Conservation (phyloP, 306 rosid species). For the Luffa acutangula region DNA sequence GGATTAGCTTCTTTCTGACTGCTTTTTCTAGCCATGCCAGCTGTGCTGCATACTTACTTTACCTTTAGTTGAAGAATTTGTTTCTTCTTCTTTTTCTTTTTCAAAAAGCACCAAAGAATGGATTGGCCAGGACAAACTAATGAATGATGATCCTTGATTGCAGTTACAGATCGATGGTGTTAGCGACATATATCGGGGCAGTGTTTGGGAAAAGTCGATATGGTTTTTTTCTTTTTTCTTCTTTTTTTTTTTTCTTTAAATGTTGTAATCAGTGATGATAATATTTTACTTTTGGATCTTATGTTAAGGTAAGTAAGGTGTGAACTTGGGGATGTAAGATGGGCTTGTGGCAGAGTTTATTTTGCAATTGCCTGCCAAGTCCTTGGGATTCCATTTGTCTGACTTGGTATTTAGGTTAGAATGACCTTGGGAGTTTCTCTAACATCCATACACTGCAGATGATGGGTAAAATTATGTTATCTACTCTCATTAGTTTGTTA, state of each 20-base stretch:
- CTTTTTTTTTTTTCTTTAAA: not conserved
- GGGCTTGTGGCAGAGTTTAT: constrained; percentile 28
- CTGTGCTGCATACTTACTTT: not conserved
- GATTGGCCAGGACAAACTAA: not conserved
- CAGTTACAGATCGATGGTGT: constrained; percentile 1
- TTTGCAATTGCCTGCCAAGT: constrained; percentile 23
- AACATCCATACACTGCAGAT: constrained; percentile 40
- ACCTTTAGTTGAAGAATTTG: not conserved
- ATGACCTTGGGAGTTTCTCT: constrained; percentile 45
- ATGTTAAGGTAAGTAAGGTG: not conserved
- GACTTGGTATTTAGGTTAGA: constrained; percentile 40
- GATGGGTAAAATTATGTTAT: constrained; percentile 24
- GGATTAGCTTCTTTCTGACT: not conserved
- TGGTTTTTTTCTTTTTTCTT: not conserved
- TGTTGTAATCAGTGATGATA: not conserved
- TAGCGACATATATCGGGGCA: not conserved
- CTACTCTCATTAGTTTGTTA: constrained; percentile 7
- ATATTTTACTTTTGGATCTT: not conserved
- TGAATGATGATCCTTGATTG: not conserved
- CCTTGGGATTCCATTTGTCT: constrained; percentile 32
- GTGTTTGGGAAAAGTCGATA: not conserved
- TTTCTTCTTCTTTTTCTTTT: not conserved
- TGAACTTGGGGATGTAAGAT: constrained; percentile 11
- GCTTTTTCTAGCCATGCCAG: constrained; percentile 4
- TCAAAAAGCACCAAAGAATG: not conserved